Evolutionary conservation across 768 basidiomycete genomes (phyloP).

Genomic region (Agaricus sinodeliciosus): DNA sequence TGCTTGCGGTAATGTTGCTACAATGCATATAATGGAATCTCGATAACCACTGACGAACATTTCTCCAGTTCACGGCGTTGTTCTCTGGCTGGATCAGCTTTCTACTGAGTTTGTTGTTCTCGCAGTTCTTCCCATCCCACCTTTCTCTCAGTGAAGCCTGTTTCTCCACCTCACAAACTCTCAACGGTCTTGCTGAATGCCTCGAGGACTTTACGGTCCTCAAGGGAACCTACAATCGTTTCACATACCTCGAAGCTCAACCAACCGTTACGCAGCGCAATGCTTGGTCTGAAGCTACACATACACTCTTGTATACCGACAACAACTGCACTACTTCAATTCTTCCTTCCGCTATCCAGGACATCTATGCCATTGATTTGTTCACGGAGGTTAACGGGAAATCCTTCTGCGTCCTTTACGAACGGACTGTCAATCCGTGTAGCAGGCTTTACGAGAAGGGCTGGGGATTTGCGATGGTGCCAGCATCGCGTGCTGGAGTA

Average conservation of each 20-base stretch:
- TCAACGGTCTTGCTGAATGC: constrained; percentile 15
- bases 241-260: constrained; percentile 26
- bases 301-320: constrained; percentile 22
- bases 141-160: background rate
- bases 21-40: background rate
- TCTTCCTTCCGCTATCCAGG: constrained; percentile 21
- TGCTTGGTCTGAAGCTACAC: constrained; percentile 22
- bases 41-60: background rate
- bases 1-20: background rate
- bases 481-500: constrained; percentile 17
- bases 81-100: background rate
- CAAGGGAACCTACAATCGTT: constrained; percentile 19
- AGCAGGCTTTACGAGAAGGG: constrained; percentile 22
- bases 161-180: background rate
- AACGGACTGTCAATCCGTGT: constrained; percentile 13
- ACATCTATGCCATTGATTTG: constrained; percentile 20
- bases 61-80: background rate
- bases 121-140: background rate
- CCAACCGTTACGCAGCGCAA: constrained; percentile 20
- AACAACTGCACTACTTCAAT: constrained; percentile 23
- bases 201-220: constrained; percentile 26
- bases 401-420: constrained; percentile 27
- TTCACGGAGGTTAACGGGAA: constrained; percentile 19
- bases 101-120: background rate
- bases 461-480: constrained; percentile 31